Percentiles rank a stretch among this genome's conserved stretches.
phyloP scores from a whole-genome alignment of 2,329 filamentous ascomycete genomes.

The Sclerotinia sclerotiorum region DNA sequence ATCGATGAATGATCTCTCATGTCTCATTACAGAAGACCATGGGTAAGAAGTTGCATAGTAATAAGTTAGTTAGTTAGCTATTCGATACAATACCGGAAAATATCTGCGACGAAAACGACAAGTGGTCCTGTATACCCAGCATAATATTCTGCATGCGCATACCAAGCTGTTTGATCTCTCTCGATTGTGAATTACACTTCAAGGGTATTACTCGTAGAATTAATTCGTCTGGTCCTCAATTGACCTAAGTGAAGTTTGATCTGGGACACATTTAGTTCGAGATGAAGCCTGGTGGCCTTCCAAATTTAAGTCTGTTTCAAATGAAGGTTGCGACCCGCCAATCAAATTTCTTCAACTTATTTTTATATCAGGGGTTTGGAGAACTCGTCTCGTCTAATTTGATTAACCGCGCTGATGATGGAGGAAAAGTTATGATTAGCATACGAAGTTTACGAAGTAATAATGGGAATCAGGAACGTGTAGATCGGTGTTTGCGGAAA shows the following conservation, averaged over 20 bases:
- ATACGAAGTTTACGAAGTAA: not conserved
- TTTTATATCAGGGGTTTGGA: constrained; percentile 6
- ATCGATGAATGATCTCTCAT: not conserved
- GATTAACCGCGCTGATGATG: constrained; percentile 18
- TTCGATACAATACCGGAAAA: not conserved
- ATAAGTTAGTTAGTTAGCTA: not conserved
- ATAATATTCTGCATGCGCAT: constrained; percentile 3
- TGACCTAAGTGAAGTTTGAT: constrained; percentile 10
- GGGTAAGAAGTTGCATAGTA: no score
- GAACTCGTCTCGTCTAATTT: constrained; percentile 22
- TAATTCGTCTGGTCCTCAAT: constrained; percentile 14
- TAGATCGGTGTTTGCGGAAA: no score
- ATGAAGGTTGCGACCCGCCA: constrained; percentile 11
- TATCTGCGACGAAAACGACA: constrained; percentile 14
- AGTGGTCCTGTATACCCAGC: not conserved
- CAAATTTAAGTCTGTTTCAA: constrained; percentile 22
- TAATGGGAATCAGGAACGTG: not conserved
- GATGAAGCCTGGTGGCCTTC: constrained; percentile 3
- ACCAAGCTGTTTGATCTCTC: constrained; percentile 10
- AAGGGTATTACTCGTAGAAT: constrained; percentile 7
- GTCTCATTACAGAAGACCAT: constrained; percentile 3
- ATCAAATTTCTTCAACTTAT: constrained; percentile 10
- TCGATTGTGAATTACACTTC: not conserved
- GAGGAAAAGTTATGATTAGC: not conserved
- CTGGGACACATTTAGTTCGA: constrained; percentile 18